phyloP scores from a whole-genome alignment of 2,329 filamentous ascomycete genomes.

The Aspergillus terreus region DNA sequence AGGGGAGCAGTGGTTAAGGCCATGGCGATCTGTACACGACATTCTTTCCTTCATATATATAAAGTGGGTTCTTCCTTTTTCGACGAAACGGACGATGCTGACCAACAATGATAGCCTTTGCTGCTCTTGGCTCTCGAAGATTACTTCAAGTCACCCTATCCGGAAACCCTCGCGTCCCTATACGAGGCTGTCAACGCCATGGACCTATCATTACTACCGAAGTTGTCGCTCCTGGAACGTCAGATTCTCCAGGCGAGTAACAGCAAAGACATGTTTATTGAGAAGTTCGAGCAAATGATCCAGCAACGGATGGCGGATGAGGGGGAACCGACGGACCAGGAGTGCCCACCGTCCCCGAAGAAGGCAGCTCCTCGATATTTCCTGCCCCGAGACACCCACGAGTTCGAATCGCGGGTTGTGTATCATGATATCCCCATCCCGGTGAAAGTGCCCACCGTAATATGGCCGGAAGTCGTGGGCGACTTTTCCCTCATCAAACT shows the following conservation, averaged over 20 bases:
- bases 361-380: constrained; percentile 66
- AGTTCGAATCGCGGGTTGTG: constrained; percentile 91
- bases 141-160: constrained; percentile 88
- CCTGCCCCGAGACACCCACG: constrained; percentile 89
- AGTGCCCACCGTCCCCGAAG: constrained; percentile 45
- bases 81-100: not conserved
- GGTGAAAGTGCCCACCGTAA: constrained; percentile 89
- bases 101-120: constrained; percentile 60
- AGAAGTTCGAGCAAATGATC: constrained; percentile 96
- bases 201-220: constrained; percentile 92
- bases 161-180: constrained; percentile 80
- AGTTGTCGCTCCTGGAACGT: constrained; percentile 75
- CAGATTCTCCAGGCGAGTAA: constrained; percentile 85
- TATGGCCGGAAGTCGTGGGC: constrained; percentile 92
- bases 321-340: constrained; percentile 32
- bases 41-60: constrained; percentile 98
- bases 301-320: constrained; percentile 73
- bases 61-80: constrained; percentile 58
- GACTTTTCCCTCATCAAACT: constrained; percentile 97
- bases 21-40: constrained; percentile 97
- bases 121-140: constrained; percentile 88
- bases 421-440: constrained; percentile 97
- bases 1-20: constrained; percentile 94
- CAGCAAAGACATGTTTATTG: constrained; percentile 92
- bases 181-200: constrained; percentile 94